A percentile compares a stretch with the other conserved stretches of the same genome.
These are phyloP conservation scores for Fraxinus floribunda DNA, from an alignment of 305 asterid species.

Conservation along the genomic window DNA sequence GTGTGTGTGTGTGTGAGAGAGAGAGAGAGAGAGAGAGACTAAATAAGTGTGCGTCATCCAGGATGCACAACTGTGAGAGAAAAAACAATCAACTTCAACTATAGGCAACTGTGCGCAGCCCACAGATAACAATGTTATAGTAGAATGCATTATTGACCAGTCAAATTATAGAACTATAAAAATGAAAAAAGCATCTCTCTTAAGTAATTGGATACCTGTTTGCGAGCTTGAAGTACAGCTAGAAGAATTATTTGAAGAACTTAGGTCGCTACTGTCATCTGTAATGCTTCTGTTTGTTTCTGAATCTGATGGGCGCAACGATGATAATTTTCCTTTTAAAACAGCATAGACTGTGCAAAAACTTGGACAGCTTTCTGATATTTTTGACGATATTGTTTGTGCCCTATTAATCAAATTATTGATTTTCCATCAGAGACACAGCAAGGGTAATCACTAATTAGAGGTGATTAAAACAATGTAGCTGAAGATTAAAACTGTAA, in stretches of 20 bases:
- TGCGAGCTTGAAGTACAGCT: constrained; percentile 41
- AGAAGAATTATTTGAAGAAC: constrained; percentile 51
- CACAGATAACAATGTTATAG: neutral
- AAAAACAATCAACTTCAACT: neutral
- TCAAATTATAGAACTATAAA: neutral
- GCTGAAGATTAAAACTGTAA: neutral
- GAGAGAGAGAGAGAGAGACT: neutral
- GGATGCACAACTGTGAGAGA: neutral
- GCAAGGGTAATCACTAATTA: neutral
- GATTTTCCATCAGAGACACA: neutral
- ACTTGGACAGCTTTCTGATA: constrained; percentile 51
- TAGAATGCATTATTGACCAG: neutral
- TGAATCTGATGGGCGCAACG: constrained; percentile 63
- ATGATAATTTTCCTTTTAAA: constrained; percentile 70
- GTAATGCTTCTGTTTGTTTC: constrained; percentile 43
- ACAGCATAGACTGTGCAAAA: constrained; percentile 75
- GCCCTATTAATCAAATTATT: constrained; percentile 42
- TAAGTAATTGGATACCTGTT: constrained; percentile 37
- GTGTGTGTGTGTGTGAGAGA: too few relatives aligned
- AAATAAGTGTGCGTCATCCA: neutral
- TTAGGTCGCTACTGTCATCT: constrained; percentile 50
- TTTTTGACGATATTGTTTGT: constrained; percentile 53
- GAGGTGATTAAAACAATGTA: neutral
- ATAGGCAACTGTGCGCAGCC: neutral
- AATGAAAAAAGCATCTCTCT: neutral